Conservation (phyloP, 257 asterid species). For the Nicotiana paniculata region DNA sequence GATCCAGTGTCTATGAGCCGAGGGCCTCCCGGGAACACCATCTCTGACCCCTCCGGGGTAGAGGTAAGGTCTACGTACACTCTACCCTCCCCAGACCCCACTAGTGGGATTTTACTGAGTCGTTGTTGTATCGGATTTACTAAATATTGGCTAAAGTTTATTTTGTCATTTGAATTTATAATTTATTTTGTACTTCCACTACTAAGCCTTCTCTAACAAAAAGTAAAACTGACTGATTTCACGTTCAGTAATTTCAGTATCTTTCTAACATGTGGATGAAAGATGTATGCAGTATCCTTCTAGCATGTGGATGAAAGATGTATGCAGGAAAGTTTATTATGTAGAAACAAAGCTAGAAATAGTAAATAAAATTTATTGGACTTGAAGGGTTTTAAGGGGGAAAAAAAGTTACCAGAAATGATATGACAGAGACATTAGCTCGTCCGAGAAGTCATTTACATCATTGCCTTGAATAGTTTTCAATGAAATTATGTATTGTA, state of each 20-base stretch:
- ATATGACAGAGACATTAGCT: neutral
- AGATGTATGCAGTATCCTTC: neutral
- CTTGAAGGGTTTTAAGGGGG: neutral
- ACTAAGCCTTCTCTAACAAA: neutral
- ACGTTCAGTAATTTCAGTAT: neutral
- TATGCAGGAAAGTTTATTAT: neutral
- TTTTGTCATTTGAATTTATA: neutral
- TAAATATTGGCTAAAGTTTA: neutral
- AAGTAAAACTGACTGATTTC: neutral
- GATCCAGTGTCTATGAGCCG: too few relatives aligned
- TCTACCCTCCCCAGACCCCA: too few relatives aligned
- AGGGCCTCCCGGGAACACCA: too few relatives aligned
- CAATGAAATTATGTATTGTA: too few relatives aligned
- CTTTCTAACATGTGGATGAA: neutral
- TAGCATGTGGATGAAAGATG: neutral
- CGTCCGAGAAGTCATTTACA: neutral
- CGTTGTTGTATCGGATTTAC: too few relatives aligned
- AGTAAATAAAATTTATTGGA: neutral
- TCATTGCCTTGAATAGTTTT: neutral
- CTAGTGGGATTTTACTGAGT: too few relatives aligned
- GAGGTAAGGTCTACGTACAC: too few relatives aligned
- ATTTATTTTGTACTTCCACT: neutral
- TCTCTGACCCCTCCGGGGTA: too few relatives aligned
- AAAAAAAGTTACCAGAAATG: neutral
- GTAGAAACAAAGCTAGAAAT: neutral